A percentile compares a stretch with the other conserved stretches of the same genome.
Conservation (phyloP, 345 rosid genomes). For the Heritiera littoralis region DNA sequence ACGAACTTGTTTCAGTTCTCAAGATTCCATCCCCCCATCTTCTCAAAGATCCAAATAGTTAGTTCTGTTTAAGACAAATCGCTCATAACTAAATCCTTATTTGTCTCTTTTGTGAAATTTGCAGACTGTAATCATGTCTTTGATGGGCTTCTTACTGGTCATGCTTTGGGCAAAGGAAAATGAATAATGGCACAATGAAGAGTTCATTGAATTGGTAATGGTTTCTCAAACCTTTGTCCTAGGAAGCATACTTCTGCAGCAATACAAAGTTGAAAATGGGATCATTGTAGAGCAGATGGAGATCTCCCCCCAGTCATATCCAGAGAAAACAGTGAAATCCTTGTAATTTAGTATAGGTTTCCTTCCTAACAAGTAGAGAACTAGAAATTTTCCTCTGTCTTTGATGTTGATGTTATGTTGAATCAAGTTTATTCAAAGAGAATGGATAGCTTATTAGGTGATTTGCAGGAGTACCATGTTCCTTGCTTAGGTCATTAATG, state of each 20-base stretch:
- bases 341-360: not conserved
- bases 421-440: not conserved
- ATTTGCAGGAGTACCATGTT: not conserved
- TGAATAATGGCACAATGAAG: slow-evolving; percentile 15
- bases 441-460: not conserved
- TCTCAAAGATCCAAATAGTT: not conserved
- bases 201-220: not conserved
- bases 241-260: not conserved
- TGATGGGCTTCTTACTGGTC: slow-evolving; percentile 91
- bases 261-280: not conserved
- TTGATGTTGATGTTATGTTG: not conserved
- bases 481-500: not conserved
- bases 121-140: slow-evolving; percentile 97
- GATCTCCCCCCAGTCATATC: not conserved
- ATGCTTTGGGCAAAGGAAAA: slow-evolving; percentile 74
- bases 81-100: not conserved
- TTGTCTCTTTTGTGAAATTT: slow-evolving; percentile 13
- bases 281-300: not conserved
- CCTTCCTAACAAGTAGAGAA: not conserved
- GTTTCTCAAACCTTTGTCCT: not conserved
- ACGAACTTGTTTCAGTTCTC: not conserved
- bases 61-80: not conserved
- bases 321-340: not conserved
- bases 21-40: not conserved
- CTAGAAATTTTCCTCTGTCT: not conserved